phyloP scores from a whole-genome alignment of 495 filamentous ascomycete genomes.

The Endocarpon pusillum region DNA sequence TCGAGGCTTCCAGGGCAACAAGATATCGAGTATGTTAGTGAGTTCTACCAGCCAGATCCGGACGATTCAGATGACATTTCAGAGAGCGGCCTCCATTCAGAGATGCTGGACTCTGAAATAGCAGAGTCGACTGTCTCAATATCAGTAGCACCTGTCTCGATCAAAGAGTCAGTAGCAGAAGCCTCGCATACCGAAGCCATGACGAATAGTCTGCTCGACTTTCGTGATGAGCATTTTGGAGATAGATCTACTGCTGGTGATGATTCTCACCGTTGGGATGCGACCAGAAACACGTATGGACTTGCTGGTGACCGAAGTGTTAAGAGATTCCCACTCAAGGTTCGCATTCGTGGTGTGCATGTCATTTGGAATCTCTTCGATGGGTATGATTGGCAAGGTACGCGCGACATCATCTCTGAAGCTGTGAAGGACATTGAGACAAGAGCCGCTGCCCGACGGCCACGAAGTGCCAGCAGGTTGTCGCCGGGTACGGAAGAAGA shows the following conservation, averaged over 20 bases:
- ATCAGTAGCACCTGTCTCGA: too few species aligned
- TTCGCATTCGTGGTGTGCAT: conserved; percentile 71
- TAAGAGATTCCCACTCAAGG: conserved; percentile 52
- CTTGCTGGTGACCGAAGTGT: conserved; percentile 42
- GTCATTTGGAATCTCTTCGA: conserved; percentile 97
- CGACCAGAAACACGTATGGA: conserved; percentile 53
- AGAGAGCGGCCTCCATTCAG: conserved; percentile 31
- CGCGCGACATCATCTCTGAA: conserved; percentile 68
- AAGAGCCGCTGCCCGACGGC: conserved; percentile 56
- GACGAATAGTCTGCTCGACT: conserved; percentile 30
- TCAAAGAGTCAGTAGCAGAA: too few species aligned
- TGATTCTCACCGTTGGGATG: conserved; percentile 65
- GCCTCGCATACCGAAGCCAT: too few species aligned
- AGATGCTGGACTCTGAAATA: too few species aligned
- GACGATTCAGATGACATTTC: conserved; percentile 24
- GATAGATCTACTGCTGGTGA: conserved; percentile 40
- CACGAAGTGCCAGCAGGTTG: conserved; percentile 27
- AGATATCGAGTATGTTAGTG: conserved; percentile 45
- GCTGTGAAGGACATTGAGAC: conserved; percentile 74
- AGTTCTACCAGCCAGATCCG: conserved; percentile 35
- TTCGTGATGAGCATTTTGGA: conserved; percentile 71
- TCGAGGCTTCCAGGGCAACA: conserved; percentile 16
- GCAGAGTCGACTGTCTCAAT: too few species aligned
- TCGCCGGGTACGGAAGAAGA: conserved; percentile 44
- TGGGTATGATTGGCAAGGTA: conserved; percentile 90